A percentile compares a stretch with the other conserved stretches of the same genome.
phyloP scores from a whole-genome alignment of 108 stramenopile species.

The Thalassiosira profunda region DNA sequence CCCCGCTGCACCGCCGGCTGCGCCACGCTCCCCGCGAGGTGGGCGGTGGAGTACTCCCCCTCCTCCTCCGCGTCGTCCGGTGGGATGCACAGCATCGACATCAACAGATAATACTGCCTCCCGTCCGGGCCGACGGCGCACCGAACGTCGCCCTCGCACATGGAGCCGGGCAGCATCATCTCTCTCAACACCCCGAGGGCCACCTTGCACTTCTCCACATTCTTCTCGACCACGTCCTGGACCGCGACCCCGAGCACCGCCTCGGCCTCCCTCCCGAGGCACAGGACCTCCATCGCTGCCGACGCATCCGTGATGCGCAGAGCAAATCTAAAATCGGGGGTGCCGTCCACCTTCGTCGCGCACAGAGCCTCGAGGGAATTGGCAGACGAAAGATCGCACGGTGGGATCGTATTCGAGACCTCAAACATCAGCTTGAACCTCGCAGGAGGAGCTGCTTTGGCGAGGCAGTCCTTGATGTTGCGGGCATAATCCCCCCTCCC shows the following conservation, averaged over 20 bases:
- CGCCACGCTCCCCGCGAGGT: no score
- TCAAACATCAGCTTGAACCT: constrained; percentile 41
- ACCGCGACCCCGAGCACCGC: constrained; percentile 40
- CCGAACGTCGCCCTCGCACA: constrained; percentile 32
- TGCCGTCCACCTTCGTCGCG: constrained; percentile 30
- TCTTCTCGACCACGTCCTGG: constrained; percentile 12
- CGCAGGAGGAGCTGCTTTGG: constrained; percentile 20
- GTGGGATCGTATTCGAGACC: constrained; percentile 39
- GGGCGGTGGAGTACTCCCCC: no score
- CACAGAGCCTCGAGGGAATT: constrained; percentile 27
- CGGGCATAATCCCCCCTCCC: no score
- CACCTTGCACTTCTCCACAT: constrained; percentile 3
- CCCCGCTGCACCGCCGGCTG: no score
- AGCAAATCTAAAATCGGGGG: constrained; percentile 44
- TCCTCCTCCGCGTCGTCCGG: no score
- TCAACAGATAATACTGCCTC: constrained; percentile 34
- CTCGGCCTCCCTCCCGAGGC: constrained; percentile 45
- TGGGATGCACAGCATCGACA: constrained; percentile 29
- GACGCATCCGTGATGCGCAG: constrained; percentile 52
- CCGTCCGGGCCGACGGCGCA: constrained; percentile 31
- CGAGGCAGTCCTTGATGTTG: constrained; percentile 38
- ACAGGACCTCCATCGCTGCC: constrained; percentile 49
- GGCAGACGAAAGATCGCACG: constrained; percentile 11
- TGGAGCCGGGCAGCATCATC: constrained; percentile 18
- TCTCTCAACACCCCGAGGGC: constrained; percentile 25